Percentiles rank a stretch among this genome's conserved stretches.
phyloP scores from a whole-genome alignment of 2,329 filamentous ascomycete species.

The Pseudocercospora eumusae region DNA sequence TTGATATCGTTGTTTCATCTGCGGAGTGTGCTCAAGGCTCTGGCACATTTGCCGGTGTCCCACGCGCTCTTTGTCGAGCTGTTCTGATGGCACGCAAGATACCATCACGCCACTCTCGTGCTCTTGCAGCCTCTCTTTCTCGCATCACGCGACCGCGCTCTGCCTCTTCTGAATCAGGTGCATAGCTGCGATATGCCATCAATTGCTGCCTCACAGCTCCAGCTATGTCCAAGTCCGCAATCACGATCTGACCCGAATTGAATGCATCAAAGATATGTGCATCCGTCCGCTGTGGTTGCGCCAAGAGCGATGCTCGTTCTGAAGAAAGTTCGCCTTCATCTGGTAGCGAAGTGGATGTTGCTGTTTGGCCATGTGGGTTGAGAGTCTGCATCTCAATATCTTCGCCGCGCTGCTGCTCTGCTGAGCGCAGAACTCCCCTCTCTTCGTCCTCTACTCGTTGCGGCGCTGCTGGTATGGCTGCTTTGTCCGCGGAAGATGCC shows the following conservation, averaged over 20 bases:
- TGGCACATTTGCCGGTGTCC: neutral
- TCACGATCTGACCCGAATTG: slow-evolving; percentile 50
- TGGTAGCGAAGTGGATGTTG: slow-evolving; percentile 6
- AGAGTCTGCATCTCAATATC: slow-evolving; percentile 47
- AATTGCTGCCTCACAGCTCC: slow-evolving; percentile 48
- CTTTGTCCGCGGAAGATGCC: slow-evolving; percentile 26
- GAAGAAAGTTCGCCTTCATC: slow-evolving; percentile 20
- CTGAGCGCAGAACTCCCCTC: slow-evolving; percentile 52
- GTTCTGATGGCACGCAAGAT: slow-evolving; percentile 5
- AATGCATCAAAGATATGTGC: slow-evolving; percentile 47
- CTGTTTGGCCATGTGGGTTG: slow-evolving; percentile 26
- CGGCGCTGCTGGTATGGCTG: slow-evolving; percentile 15
- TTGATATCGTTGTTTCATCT: neutral
- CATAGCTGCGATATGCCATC: slow-evolving; percentile 40
- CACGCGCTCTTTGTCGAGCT: slow-evolving; percentile 5
- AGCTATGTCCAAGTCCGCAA: slow-evolving; percentile 48
- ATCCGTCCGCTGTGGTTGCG: slow-evolving; percentile 32
- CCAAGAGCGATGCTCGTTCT: slow-evolving; percentile 27
- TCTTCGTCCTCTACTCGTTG: slow-evolving; percentile 64
- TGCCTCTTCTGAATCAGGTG: slow-evolving; percentile 18
- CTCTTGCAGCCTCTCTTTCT: slow-evolving; percentile 21
- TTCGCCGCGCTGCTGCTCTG: slow-evolving; percentile 40
- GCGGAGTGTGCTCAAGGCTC: neutral
- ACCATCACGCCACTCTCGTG: slow-evolving; percentile 4
- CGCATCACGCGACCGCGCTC: slow-evolving; percentile 20